Evolutionary conservation across 257 asterid species (phyloP).

Genomic region (Nicotiana noctiflora): DNA sequence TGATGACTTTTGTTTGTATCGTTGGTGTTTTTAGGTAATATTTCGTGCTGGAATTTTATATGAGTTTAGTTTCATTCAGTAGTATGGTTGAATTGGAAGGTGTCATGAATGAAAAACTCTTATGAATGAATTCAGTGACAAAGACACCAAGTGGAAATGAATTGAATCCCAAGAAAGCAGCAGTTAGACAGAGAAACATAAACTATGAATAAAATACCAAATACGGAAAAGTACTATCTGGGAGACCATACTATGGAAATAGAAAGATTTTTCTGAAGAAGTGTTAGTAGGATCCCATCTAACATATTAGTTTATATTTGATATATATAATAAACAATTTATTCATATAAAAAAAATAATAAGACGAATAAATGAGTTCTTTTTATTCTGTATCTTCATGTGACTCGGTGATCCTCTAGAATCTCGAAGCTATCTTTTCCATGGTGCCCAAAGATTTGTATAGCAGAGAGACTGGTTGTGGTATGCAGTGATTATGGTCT

Average conservation of each 20-base stretch:
- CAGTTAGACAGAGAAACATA: neutral
- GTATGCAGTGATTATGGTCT: neutral
- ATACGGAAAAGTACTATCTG: neutral
- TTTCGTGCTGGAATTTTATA: neutral
- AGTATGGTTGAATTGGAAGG: neutral
- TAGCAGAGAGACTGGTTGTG: neutral
- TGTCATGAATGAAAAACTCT: neutral
- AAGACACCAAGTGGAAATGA: neutral
- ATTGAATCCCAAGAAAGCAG: neutral
- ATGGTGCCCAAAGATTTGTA: neutral
- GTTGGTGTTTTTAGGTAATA: neutral
- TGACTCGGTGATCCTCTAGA: no score
- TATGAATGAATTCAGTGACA: neutral
- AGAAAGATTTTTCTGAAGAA: no score
- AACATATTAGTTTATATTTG: no score
- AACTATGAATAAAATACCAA: neutral
- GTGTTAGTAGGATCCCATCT: no score
- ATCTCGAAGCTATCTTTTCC: neutral
- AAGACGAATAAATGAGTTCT: no score
- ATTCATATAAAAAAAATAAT: no score
- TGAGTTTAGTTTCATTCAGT: neutral
- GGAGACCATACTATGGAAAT: neutral
- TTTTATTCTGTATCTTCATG: no score
- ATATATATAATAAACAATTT: no score
- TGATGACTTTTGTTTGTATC: neutral